Evolutionary conservation across 2,329 filamentous ascomycete species (phyloP).

Genomic region (Scedosporium boydii): DNA sequence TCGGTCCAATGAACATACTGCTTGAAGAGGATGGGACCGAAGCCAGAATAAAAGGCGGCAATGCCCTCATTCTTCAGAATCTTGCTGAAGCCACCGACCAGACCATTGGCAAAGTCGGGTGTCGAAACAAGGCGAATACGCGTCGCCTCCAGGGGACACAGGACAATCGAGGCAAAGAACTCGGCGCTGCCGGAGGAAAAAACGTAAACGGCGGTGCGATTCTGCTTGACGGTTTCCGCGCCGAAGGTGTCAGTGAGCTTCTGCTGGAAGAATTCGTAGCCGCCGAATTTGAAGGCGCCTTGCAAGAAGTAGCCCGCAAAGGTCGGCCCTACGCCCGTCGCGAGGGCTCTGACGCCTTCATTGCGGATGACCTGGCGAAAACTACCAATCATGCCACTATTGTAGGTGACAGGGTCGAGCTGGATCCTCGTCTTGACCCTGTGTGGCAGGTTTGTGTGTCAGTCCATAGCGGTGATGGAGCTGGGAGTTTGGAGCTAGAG

Average conservation of each 20-base stretch:
- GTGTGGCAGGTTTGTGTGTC: constrained; percentile 7
- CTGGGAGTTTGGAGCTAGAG: too few relatives aligned
- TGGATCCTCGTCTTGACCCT: constrained; percentile 96
- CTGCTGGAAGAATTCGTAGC: constrained; percentile 95
- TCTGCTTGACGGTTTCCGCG: constrained; percentile 66
- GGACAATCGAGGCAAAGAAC: constrained; percentile 68
- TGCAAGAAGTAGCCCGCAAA: constrained; percentile 88
- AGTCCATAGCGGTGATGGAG: too few relatives aligned
- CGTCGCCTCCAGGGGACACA: constrained; percentile 87
- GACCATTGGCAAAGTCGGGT: constrained; percentile 73
- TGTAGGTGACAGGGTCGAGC: constrained; percentile 83
- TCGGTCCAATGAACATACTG: constrained; percentile 40
- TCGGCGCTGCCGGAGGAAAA: constrained; percentile 57
- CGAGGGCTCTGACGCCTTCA: constrained; percentile 77
- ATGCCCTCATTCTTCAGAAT: constrained; percentile 75
- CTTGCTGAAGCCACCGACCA: constrained; percentile 72
- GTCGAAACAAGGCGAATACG: constrained; percentile 88
- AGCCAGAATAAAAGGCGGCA: constrained; percentile 82
- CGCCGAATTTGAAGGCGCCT: constrained; percentile 68
- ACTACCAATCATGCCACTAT: constrained; percentile 75
- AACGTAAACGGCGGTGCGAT: constrained; percentile 75
- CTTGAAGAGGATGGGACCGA: constrained; percentile 79
- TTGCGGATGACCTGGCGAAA: constrained; percentile 78
- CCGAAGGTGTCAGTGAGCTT: constrained; percentile 74
- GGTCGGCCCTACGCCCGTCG: constrained; percentile 81